Evolutionary conservation across 2,329 filamentous ascomycete genomes (phyloP).

Genomic region (Cladosporium sp.): DNA sequence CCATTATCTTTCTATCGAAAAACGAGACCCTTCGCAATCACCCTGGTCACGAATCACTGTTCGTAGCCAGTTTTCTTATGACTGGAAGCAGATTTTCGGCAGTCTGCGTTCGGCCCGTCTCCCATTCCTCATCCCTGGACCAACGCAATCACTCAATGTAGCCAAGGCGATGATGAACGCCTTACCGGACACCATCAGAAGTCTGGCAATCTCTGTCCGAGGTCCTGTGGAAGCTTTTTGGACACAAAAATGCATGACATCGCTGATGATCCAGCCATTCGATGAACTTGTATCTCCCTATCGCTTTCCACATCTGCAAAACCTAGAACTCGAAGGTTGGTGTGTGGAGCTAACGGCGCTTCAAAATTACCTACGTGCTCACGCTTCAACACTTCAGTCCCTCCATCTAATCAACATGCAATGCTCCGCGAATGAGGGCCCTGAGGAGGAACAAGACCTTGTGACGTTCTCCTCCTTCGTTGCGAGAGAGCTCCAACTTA

Average conservation of each 20-base stretch:
- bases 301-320: background rate
- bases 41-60: too few relatives aligned
- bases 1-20: conserved; percentile 2
- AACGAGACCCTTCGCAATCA: too few relatives aligned
- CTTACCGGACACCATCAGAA: background rate
- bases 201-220: background rate
- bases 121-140: background rate
- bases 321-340: conserved; percentile 10
- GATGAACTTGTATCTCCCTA: background rate
- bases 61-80: background rate
- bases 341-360: background rate
- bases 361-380: background rate
- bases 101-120: background rate
- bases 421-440: background rate
- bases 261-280: background rate
- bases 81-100: background rate
- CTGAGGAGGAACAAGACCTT: background rate
- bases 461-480: background rate
- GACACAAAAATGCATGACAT: background rate
- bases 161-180: background rate
- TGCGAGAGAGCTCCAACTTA: background rate
- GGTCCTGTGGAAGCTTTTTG: conserved; percentile 1
- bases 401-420: conserved; percentile 9
- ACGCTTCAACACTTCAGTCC: conserved; percentile 1
- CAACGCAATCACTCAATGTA: background rate